Evolutionary conservation across 1,139 yeast species (phyloP).

Genomic region (Yamadazyma friedrichii): DNA sequence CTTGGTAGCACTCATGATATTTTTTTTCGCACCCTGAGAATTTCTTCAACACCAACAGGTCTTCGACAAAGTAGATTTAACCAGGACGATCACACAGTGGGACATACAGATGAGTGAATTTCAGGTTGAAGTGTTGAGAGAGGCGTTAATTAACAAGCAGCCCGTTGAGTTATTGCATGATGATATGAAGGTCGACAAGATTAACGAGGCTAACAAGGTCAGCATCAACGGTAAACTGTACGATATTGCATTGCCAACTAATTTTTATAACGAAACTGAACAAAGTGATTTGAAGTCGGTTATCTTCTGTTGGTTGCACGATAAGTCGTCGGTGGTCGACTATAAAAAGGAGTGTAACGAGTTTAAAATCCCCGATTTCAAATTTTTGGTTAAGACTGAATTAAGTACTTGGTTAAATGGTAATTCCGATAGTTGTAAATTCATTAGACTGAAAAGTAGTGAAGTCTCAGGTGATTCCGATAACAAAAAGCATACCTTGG

Average conservation of each 20-base stretch:
- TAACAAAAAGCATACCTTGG: conserved; percentile 28
- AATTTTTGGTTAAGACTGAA: conserved; percentile 85
- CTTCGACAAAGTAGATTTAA: neutral
- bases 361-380: conserved; percentile 64
- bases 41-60: too few species aligned
- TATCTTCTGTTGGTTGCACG: conserved; percentile 77
- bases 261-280: conserved; percentile 53
- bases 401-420: conserved; percentile 80
- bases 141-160: conserved; percentile 12
- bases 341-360: conserved; percentile 74
- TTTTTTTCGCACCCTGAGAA: neutral
- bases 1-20: conserved; percentile 5
- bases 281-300: conserved; percentile 60
- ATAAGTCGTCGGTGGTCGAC: conserved; percentile 76
- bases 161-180: conserved; percentile 25
- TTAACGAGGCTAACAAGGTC: conserved; percentile 38
- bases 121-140: conserved; percentile 7
- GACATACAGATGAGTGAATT: conserved; percentile 6
- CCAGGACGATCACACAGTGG: neutral
- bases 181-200: conserved; percentile 23
- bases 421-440: conserved; percentile 54
- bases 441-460: conserved; percentile 26
- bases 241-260: conserved; percentile 49
- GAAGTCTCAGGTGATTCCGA: conserved; percentile 2
- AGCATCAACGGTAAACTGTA: conserved; percentile 26